These are phyloP conservation scores for Microbotryomycetes sp. DNA, from an alignment of 1,284 basidiomycete species.

Conservation along the genomic window DNA sequence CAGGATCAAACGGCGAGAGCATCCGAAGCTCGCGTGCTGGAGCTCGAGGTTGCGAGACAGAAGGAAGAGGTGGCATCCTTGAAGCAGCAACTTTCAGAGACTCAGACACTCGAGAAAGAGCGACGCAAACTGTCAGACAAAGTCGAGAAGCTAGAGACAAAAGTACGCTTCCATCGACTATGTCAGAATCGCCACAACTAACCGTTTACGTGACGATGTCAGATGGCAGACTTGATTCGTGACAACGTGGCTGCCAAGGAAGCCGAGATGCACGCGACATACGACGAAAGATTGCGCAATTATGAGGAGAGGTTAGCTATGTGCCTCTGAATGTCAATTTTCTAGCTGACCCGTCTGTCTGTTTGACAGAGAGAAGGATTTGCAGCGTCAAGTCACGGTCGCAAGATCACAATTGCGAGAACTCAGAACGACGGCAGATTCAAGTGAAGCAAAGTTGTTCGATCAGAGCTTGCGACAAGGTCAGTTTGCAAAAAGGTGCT, in stretches of 20 bases:
- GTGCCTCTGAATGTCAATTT: neutral
- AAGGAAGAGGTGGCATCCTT: conserved; percentile 73
- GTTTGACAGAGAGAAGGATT: conserved; percentile 75
- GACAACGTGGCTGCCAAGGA: conserved; percentile 83
- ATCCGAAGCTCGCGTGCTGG: conserved; percentile 67
- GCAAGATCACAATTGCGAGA: conserved; percentile 83
- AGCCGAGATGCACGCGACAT: conserved; percentile 89
- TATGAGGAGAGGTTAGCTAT: conserved; percentile 77
- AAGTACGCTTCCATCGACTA: conserved; percentile 49
- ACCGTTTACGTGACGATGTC: conserved; percentile 25
- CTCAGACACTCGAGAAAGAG: conserved; percentile 59
- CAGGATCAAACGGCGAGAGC: conserved; percentile 85
- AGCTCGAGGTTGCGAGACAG: conserved; percentile 61
- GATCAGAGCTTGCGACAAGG: conserved; percentile 83
- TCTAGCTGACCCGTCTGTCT: neutral
- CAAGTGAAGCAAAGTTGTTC: conserved; percentile 80
- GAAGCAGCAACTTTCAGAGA: conserved; percentile 61
- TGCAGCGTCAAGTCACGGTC: conserved; percentile 76
- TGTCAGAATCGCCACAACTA: conserved; percentile 19
- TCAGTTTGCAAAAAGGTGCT: conserved; percentile 39
- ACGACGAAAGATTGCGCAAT: conserved; percentile 89
- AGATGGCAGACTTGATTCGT: conserved; percentile 86
- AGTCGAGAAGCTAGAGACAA: conserved; percentile 72
- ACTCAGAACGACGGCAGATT: conserved; percentile 81
- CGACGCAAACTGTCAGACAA: conserved; percentile 67